Percentiles rank a stretch among this genome's conserved stretches.
phyloP scores from a whole-genome alignment of 768 basidiomycete genomes.

The Phlebiopsis gigantea region DNA sequence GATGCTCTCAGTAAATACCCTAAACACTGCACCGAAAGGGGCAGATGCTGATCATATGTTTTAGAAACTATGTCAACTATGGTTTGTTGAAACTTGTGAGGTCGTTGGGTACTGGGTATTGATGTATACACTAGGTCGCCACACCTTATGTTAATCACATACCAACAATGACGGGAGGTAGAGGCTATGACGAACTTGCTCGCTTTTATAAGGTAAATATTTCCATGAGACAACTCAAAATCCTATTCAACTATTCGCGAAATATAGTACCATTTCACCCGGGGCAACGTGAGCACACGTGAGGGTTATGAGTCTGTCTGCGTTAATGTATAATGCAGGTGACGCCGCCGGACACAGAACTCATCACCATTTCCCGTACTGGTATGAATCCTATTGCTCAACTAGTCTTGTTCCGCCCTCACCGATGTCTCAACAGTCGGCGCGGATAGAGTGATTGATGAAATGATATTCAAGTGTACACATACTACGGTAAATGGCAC shows the following conservation, averaged over 20 bases:
- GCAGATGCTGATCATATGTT: not conserved
- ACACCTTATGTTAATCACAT: slow-evolving; percentile 38
- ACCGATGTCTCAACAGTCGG: slow-evolving; percentile 26
- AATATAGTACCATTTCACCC: slow-evolving; percentile 34
- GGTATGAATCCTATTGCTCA: slow-evolving; percentile 11
- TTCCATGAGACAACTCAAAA: not conserved
- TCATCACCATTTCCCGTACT: slow-evolving; percentile 38
- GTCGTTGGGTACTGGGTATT: not conserved
- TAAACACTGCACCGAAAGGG: not conserved
- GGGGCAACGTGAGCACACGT: slow-evolving; percentile 20
- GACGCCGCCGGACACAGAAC: slow-evolving; percentile 35
- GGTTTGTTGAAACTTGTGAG: slow-evolving; percentile 18
- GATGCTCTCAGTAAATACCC: slow-evolving; percentile 30
- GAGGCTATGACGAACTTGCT: slow-evolving; percentile 35
- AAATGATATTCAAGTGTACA: slow-evolving; percentile 40
- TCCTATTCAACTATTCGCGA: not conserved
- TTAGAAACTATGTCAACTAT: slow-evolving; percentile 40
- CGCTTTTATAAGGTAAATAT: slow-evolving; percentile 38
- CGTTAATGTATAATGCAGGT: slow-evolving; percentile 23
- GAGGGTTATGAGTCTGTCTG: no score
- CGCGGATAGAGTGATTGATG: slow-evolving; percentile 40
- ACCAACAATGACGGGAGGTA: slow-evolving; percentile 43
- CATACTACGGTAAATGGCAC: slow-evolving; percentile 30
- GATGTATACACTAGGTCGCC: slow-evolving; percentile 25
- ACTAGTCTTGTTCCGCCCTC: no score